phyloP scores from a whole-genome alignment of 2,329 filamentous ascomycete genomes.

The Neonectria neomacrospora region DNA sequence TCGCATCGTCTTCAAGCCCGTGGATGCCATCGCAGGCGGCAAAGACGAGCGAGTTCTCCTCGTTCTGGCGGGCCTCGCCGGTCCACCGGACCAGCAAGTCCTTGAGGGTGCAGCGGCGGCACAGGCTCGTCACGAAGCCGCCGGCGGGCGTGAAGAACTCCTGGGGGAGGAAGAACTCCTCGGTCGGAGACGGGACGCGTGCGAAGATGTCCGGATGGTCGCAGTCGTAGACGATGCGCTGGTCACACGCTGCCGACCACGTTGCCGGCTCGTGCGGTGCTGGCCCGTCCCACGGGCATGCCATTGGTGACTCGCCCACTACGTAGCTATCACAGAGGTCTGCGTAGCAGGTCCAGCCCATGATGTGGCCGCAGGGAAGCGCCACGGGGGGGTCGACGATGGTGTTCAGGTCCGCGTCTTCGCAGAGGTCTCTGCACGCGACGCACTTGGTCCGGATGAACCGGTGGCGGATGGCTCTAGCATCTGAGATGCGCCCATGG shows the following conservation, averaged over 20 bases:
- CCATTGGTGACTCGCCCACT: neutral
- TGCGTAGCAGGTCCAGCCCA: constrained; percentile 32
- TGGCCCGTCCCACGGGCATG: constrained; percentile 36
- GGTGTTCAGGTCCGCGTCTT: constrained; percentile 3
- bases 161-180: constrained; percentile 6
- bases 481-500: neutral
- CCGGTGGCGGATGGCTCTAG: constrained; percentile 4
- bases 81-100: constrained; percentile 26
- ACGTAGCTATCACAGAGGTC: constrained; percentile 9
- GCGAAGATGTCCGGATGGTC: constrained; percentile 17
- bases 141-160: constrained; percentile 4
- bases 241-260: constrained; percentile 22
- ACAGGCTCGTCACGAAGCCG: constrained; percentile 15
- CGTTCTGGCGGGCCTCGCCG: neutral
- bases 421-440: constrained; percentile 30
- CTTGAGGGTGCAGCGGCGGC: constrained; percentile 29
- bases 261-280: constrained; percentile 12
- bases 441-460: constrained; percentile 36
- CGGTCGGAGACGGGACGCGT: neutral
- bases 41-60: constrained; percentile 1
- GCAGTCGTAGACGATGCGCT: constrained; percentile 34
- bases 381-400: constrained; percentile 10
- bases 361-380: constrained; percentile 40
- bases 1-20: constrained; percentile 4
- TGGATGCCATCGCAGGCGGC: neutral